Evolutionary conservation across 2,329 filamentous ascomycete species (phyloP), one percentile per base, ranked within the genome.

Genomic region (Fusarium tanahbumbuense): DNA sequence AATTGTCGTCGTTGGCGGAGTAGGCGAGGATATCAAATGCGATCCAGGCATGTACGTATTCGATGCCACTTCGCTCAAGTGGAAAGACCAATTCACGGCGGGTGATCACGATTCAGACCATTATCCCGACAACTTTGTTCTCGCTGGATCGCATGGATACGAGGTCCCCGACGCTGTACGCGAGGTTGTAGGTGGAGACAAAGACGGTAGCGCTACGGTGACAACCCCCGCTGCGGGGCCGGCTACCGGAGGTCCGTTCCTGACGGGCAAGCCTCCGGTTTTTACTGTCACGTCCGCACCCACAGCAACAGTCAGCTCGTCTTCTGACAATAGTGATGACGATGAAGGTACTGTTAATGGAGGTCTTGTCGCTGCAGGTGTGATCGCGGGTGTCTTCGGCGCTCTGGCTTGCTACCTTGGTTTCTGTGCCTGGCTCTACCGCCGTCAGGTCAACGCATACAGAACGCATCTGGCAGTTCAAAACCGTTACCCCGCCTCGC

Each of bases 341-440:
- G 41, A 56, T 4, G 32, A 37, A 22, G 44, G 60, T 23, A 27
- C 61, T n/a, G 75, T 76, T 15, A 81, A 78, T 30, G 76, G 78
- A 0, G 83, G 82, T 1, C 81, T 84, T 16, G 83, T 87, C 53
- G 82, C 82, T 18, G 83, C 83, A 3, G 82, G 83, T 27, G 80
- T 90, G 22, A 81, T 93, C 32, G 91, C 92, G 1, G 91, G 89
- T n/a, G 75, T 90, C 6, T 83, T 92, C 7, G 87, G 88, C 49
- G 72, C 91, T 20, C 74, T 89, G 1, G 89, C 89, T 4, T 80
- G 82, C 3, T 93, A 92, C 76, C 85, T 92, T 15, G 89, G 88
- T 47, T 93, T 91, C 82, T 92, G 90, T 79, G 86, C 87, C 20
- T 93, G 89, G 87, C 81, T 94, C 10, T 93, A 93, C 82, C 86